These are phyloP conservation scores for Cystobasidium tubakii DNA, from an alignment of 768 basidiomycete species.

Conservation along the genomic window DNA sequence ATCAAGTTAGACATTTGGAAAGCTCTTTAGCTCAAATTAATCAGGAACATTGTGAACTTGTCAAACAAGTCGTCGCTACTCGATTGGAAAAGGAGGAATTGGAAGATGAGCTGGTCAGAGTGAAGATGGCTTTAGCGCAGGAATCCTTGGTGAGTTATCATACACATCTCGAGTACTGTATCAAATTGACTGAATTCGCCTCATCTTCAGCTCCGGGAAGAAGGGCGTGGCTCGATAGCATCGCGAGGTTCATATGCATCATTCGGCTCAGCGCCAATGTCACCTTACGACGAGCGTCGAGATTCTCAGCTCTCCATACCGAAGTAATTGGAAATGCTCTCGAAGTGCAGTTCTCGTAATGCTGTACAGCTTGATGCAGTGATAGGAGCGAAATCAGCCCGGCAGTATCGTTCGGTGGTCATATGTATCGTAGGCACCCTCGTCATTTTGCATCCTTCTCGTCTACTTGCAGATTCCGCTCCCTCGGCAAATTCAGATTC, in stretches of 20 bases:
- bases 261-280: neutral
- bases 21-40: constrained; percentile 69
- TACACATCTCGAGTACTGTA: neutral
- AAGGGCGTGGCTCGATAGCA: constrained; percentile 20
- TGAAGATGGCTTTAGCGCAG: constrained; percentile 64
- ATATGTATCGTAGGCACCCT: too few species aligned
- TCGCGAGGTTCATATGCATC: constrained; percentile 24
- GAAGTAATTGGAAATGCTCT: neutral
- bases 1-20: constrained; percentile 78
- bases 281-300: neutral
- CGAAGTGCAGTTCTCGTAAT: neutral
- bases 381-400: too few species aligned
- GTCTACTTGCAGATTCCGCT: too few species aligned
- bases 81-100: constrained; percentile 85
- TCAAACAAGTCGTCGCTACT: constrained; percentile 78
- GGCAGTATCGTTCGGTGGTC: too few species aligned
- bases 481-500: too few species aligned
- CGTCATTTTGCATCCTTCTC: too few species aligned
- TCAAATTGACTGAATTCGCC: neutral
- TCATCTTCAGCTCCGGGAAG: constrained; percentile 23
- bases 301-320: neutral
- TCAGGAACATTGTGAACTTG: constrained; percentile 56
- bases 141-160: constrained; percentile 16
- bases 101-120: constrained; percentile 86
- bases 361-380: too few species aligned